Percentiles rank a stretch among this genome's conserved stretches.
These are phyloP conservation scores for Yarrowia osloensis DNA, from an alignment of 805 yeast genomes.

Conservation along the genomic window DNA sequence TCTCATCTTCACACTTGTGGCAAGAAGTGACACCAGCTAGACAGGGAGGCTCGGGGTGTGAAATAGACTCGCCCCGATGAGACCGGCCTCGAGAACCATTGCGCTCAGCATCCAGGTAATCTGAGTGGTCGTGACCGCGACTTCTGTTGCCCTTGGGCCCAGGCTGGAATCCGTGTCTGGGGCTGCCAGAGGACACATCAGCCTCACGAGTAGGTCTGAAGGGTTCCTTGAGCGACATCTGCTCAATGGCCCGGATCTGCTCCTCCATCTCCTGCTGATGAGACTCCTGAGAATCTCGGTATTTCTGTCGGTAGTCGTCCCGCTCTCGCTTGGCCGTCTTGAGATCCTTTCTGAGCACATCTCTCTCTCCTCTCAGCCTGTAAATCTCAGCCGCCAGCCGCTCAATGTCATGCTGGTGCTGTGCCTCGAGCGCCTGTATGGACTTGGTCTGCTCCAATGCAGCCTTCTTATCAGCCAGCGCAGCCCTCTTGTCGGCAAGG, in stretches of 20 bases:
- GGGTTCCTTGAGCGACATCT: background rate
- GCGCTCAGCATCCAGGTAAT: conserved; percentile 2
- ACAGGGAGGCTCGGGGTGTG: background rate
- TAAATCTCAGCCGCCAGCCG: background rate
- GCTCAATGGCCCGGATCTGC: background rate
- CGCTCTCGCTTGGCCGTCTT: background rate
- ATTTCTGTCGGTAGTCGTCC: background rate
- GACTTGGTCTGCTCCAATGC: background rate
- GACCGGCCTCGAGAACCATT: background rate
- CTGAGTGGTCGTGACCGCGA: background rate
- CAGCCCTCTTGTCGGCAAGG: background rate
- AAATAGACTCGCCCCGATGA: background rate
- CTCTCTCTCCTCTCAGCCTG: background rate
- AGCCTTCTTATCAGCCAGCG: background rate
- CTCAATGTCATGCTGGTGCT: conserved; percentile 4
- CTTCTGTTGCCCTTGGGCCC: background rate
- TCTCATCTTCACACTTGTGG: background rate
- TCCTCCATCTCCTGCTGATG: conserved; percentile 8
- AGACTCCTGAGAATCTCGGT: background rate
- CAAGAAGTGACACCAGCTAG: background rate
- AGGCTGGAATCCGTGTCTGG: conserved; percentile 10
- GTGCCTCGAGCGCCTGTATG: background rate
- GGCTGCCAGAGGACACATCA: background rate
- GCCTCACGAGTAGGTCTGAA: background rate
- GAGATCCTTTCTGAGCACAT: background rate